Base-by-base conservation (phyloP, 2,329 filamentous ascomycete genomes). In the Clonostachys chloroleuca region DNA sequence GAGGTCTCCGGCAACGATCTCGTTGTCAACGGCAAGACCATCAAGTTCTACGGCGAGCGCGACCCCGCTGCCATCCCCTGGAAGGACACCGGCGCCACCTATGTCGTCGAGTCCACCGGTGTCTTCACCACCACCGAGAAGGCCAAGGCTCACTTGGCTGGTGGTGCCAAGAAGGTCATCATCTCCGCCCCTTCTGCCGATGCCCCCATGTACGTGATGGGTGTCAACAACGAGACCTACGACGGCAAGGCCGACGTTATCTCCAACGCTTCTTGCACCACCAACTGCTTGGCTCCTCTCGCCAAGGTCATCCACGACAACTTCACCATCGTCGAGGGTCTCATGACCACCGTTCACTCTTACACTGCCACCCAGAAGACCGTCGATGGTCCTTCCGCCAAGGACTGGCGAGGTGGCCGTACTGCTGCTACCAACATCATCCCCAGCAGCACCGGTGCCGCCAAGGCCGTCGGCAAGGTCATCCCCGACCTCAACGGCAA, bases 321-420 rank as follows among this genome's bases (percentile, higher is more conserved):
- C 76, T 99, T 87, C 81, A 86, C 81, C 74, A 94, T 99, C 71
- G 75, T 96, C 67, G 94, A 99, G 84, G 94, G 92, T 83, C 86
- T 97, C 65, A 99, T 99, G 94, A 97, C 94, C 77, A 99, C 94
- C 61, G 84, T 97, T 73, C 94, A 99, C 87, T 96, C 94, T 65
- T 97, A 97, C 87, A 97, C 94, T 64, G 94, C 94, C 66, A 97
- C 94, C 73, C 94, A 97, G 83, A 96, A 96, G 89, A 96, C 92
- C 65, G 94, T 97, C 65, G 94, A 99, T 67, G 94, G 91, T 69
- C 94, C 94, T 68, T 97, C 94, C 57, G 80, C 78, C 74, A 99
- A 99, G 89, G 94, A 97, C 82, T 99, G 92, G 92, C 88, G 92
- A 78, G 94, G 94, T 84, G 94, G 94, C 74, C 94, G 94, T 79